Conservation (phyloP, 805 yeast genomes). For the Starmerella powellii region DNA sequence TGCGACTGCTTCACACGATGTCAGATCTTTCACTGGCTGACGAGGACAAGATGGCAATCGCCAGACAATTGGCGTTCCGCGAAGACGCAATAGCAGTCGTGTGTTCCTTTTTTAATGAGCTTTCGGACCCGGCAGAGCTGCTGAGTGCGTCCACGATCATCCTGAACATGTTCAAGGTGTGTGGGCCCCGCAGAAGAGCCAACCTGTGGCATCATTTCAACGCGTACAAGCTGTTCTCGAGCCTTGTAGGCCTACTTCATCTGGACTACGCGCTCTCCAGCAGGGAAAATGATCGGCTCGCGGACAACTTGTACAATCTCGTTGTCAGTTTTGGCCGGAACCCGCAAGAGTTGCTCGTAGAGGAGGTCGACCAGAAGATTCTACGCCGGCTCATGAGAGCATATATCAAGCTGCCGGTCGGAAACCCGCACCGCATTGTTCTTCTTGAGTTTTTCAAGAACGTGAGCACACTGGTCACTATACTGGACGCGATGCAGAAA, state of each 20-base stretch:
- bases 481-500: conserved; percentile 25
- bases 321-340: conserved; percentile 30
- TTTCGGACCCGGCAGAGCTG: conserved; percentile 1
- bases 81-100: conserved; percentile 18
- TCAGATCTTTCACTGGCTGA: not conserved
- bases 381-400: conserved; percentile 31
- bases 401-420: conserved; percentile 17
- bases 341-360: conserved; percentile 35
- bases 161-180: conserved; percentile 17
- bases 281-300: conserved; percentile 5
- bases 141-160: conserved; percentile 12
- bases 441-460: conserved; percentile 36
- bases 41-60: conserved; percentile 11
- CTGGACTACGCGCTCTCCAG: conserved; percentile 1
- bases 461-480: conserved; percentile 24
- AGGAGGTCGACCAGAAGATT: conserved; percentile 22
- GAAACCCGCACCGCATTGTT: conserved; percentile 29
- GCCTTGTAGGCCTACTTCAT: conserved; percentile 15
- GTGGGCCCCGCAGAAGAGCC: conserved; percentile 20
- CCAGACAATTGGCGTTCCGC: conserved; percentile 18
- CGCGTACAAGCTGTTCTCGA: conserved; percentile 12
- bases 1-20: conserved; percentile 10
- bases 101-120: conserved; percentile 10
- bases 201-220: conserved; percentile 23
- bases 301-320: conserved; percentile 16